phyloP scores from a whole-genome alignment of 306 rosid species.

The Citrullus amarus region DNA sequence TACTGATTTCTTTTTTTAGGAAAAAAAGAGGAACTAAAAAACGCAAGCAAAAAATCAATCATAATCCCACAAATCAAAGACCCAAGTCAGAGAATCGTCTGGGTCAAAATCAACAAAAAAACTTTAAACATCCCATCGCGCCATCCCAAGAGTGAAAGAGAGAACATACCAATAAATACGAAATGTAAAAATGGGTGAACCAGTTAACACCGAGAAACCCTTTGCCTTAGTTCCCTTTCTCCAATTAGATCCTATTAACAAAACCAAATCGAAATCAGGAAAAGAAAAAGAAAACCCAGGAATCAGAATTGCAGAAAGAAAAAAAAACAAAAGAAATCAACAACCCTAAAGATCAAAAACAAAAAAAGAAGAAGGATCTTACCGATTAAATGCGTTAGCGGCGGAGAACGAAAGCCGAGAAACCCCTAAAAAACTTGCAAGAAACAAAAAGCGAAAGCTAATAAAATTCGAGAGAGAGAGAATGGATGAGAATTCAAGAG shows the following conservation, averaged over 20 bases:
- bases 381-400: not conserved
- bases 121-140: not conserved
- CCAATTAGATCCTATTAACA: not conserved
- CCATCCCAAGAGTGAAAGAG: not conserved
- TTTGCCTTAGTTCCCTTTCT: not conserved
- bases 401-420: not conserved
- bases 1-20: too few species aligned
- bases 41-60: too few species aligned
- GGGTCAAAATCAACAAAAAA: too few species aligned
- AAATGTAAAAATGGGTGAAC: not conserved
- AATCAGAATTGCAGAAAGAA: not conserved
- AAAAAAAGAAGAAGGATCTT: not conserved
- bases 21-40: too few species aligned
- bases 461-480: not conserved
- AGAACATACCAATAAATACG: slow-evolving; percentile 5
- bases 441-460: not conserved
- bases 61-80: not conserved
- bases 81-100: not conserved
- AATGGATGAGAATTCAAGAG: not conserved
- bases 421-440: not conserved
- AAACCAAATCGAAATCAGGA: not conserved
- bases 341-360: not conserved
- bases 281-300: not conserved
- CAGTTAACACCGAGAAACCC: not conserved
- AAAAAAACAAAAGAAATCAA: not conserved